Evolutionary conservation across 2,329 filamentous ascomycete genomes (phyloP), one percentile per base, ranked within the genome.

Genomic region (Knufia petricola): DNA sequence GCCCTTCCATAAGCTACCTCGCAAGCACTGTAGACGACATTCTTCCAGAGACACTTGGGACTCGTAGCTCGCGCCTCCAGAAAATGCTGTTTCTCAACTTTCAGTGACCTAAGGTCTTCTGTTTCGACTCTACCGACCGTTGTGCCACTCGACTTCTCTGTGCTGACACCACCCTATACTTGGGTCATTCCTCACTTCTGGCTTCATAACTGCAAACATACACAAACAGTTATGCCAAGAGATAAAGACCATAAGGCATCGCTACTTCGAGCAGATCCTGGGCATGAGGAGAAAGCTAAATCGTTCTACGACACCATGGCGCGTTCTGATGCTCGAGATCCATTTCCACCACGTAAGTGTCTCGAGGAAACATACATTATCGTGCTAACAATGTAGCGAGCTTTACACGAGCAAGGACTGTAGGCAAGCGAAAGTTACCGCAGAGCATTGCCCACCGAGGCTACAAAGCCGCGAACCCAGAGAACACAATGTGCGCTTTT

Each of bases 401-500:
- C 36, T 63, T 61, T 59, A 59, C 59, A 15, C 54, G 53, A 42
- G 55, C 60, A 32, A 52, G 50, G 28, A 52, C n/a, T 4, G n/a
- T 39, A 3, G 31, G 20, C 21, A 56, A 58, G 20, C 46, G 49
- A 31, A 50, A 39, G 23, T 38, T 63, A 31, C 66, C 67, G 4
- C 66, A 70, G 30, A 61, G 58, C 23, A 67, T 71, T 49, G 64
- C 67, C 23, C 69, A 72, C 54, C 62, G 69, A 36, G 69, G 69
- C 1, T 69, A 64, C 73, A 90, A 86, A 63, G 80, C 81, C 1
- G 74, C 74, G 45, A 85, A 76, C 57, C 87, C 90, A 0, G 90
- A 96, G 66, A 96, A 96, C 67, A 84, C 85, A 1, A 80, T 95
- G 75, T 76, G 73, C 13, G 84, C 85, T 6, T 94, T 95, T 67